Percentiles rank a stretch among this genome's conserved stretches.
Conservation (phyloP, 2,329 filamentous ascomycete genomes). For the Thyridium curvatum region DNA sequence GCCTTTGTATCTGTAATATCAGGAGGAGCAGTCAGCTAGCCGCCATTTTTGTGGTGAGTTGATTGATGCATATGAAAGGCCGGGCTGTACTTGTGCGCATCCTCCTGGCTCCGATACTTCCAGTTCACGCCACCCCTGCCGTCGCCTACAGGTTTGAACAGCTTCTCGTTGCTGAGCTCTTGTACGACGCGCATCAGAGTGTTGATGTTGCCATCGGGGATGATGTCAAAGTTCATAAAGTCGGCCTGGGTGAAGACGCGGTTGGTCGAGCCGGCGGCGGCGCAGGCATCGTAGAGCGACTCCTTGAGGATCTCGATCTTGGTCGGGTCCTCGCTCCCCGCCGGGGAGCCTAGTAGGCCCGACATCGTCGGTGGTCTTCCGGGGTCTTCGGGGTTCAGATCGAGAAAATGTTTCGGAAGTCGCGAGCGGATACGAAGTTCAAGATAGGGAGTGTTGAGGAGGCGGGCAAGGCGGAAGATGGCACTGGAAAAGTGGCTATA, state of each 20-base stretch:
- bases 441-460: too few species aligned
- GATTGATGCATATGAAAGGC: too few species aligned
- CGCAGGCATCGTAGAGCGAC: slow-evolving; percentile 49
- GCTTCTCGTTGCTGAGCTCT: slow-evolving; percentile 51
- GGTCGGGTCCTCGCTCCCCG: slow-evolving; percentile 16
- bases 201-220: slow-evolving; percentile 49
- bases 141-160: slow-evolving; percentile 44
- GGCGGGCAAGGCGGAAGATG: too few species aligned
- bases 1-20: slow-evolving; percentile 44
- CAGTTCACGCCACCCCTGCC: slow-evolving; percentile 42
- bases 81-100: slow-evolving; percentile 55
- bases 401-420: too few species aligned
- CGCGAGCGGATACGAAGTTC: too few species aligned
- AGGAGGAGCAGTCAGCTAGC: too few species aligned
- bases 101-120: slow-evolving; percentile 52
- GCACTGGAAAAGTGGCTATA: too few species aligned
- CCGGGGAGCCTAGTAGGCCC: slow-evolving; percentile 8
- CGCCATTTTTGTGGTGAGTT: too few species aligned
- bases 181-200: slow-evolving; percentile 51
- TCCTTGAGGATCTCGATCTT: slow-evolving; percentile 49
- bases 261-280: slow-evolving; percentile 38
- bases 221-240: slow-evolving; percentile 48
- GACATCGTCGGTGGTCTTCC: slow-evolving; percentile 10
- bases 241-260: slow-evolving; percentile 53
- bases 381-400: too few species aligned